phyloP scores from a whole-genome alignment of 345 rosid genomes.

The Pistacia atlantica region DNA sequence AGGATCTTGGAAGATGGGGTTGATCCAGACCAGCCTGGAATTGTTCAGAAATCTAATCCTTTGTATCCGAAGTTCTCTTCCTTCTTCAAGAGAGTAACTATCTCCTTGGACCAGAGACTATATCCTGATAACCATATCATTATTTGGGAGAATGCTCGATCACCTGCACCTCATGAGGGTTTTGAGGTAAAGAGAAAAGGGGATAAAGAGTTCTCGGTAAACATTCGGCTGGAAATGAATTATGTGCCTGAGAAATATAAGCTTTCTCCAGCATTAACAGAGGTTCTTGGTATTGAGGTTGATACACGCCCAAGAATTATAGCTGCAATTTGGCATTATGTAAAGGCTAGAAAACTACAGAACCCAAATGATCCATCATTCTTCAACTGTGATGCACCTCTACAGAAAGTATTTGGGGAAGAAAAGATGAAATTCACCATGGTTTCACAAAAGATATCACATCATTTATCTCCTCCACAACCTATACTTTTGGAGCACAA shows the following conservation, averaged over 20 bases:
- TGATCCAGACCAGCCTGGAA: constrained; percentile 90
- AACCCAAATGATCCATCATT: constrained; percentile 83
- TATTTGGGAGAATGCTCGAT: constrained; percentile 89
- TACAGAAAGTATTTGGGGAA: constrained; percentile 92
- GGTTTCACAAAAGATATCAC: constrained; percentile 91
- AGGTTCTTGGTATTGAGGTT: constrained; percentile 95
- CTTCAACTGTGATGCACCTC: constrained; percentile 84
- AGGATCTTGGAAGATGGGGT: constrained; percentile 94
- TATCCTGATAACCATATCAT: constrained; percentile 89
- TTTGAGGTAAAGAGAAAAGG: constrained; percentile 98
- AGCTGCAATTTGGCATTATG: constrained; percentile 99
- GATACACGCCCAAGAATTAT: constrained; percentile 95
- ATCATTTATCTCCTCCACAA: constrained; percentile 80
- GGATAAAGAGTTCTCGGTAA: constrained; percentile 80
- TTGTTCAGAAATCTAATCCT: constrained; percentile 71
- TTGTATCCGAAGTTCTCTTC: constrained; percentile 81
- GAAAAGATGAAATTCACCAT: constrained; percentile 74
- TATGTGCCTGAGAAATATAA: constrained; percentile 90
- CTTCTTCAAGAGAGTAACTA: constrained; percentile 88
- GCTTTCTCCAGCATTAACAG: constrained; percentile 88
- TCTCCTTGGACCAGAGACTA: constrained; percentile 86
- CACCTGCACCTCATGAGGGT: constrained; percentile 93
- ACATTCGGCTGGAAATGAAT: constrained; percentile 86
- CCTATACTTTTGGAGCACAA: constrained; percentile 92
- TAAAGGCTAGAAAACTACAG: constrained; percentile 95